Base-by-base conservation (phyloP, 345 rosid genomes). In the Xanthoceras sorbifolium region DNA sequence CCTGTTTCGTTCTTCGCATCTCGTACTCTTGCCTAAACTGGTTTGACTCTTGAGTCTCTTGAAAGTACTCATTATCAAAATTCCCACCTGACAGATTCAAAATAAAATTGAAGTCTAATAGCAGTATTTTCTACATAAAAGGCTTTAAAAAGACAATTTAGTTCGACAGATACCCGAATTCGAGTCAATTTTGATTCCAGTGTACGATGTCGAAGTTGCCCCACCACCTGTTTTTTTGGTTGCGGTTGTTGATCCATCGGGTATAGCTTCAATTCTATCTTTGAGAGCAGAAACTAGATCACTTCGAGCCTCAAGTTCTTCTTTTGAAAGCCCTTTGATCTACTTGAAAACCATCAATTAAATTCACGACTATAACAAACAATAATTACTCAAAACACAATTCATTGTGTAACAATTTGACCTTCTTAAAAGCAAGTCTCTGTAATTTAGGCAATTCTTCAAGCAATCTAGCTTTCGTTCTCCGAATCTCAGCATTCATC, bases 391-490 rank as follows among this genome's bases (percentile, higher is more conserved):
- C 26, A 38, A 12, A 44, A 28, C 25, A 29, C 57, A 38, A 63
- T 32, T 57, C 18, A 18, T 6, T 2, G 0, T 36, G 29, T 65
- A 25, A 67, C 59, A 55, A 52, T 55, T 40, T 15, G 9, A 89
- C 93, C 91, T 88, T 91, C 78, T 86, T 91, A 2, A 88, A 67
- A 52, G 93, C 93, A 65, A 88, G 88, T 71, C 88, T 81, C 79
- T 89, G 95, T 76, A 89, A 77, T 76, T 91, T 87, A 12, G 93
- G 89, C 52, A 88, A 76, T 74, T 89, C 93, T 81, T 91, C 93
- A 6, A 83, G 84, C 84, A 89, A 81, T 40, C 83, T 84, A 38
- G 89, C 91, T 83, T 91, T 89, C 1, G 86, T 86, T 77, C 93
- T 78, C 28, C 93, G 86, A 79, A 88, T 80, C 87, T 91, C 95